Evolutionary conservation across 352 stramenopile species (phyloP), one percentile per base, ranked within the genome.

Genomic region (Pythium rhizo-oryzae): DNA sequence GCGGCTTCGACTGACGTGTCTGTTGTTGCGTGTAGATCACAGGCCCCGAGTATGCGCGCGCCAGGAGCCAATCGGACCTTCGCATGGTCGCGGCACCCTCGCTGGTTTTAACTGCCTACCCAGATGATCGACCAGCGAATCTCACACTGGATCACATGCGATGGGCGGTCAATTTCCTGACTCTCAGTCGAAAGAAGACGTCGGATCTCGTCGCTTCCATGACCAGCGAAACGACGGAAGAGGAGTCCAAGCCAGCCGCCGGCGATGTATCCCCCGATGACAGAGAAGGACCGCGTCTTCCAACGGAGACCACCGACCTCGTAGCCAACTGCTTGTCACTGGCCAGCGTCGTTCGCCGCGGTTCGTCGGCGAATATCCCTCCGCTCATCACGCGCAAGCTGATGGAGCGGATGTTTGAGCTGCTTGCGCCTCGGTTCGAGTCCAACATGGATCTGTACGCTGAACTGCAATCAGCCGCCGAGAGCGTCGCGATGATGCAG

Each of bases 361-460:
- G 68, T 47, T 50, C 60, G n/a, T 12, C 58, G 24, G 21, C 75
- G 67, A 44, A 54, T 43, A 71, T 91, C 21, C 80, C 82, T 4
- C 68, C 70, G 18, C 62, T 82, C 35, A 70, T 90, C 43, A 85
- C 80, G 44, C 80, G 89, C 30, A 92, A 85, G 62, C 74, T 92
- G 16, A 72, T 86, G 44, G 79, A 82, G 25, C 79, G 84, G 39
- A 68, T 90, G n/a, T 68, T 92, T 13, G 84, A 91, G 61, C 39
- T 88, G 23, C 67, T 92, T 2, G 76, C 80, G 24, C 84, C 84
- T 8, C 71, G 58, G 2, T 67, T 89, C 63, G 78, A 78, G 11
- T 72, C 69, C 9, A 92, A 92, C 55, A 75, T 88, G 74, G 84
- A 91, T 64, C 69, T 92, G 8, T 91, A 89, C 62, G 60, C 74